Conservation (phyloP, 139 green algal genomes). For the Picochlorum sp. region DNA sequence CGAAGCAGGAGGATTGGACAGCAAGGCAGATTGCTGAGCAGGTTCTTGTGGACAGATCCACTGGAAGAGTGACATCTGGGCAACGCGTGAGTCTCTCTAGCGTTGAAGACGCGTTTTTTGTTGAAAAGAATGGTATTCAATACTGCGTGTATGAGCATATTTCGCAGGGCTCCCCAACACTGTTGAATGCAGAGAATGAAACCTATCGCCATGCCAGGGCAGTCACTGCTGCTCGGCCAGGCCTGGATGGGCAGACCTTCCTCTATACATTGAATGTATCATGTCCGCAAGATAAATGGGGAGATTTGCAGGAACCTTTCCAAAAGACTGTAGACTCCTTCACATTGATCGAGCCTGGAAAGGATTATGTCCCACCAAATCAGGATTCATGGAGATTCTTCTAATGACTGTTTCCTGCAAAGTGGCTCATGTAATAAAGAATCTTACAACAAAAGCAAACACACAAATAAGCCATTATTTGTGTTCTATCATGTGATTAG, state of each 20-base stretch:
- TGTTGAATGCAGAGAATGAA: slow-evolving; percentile 37
- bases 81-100: slow-evolving; percentile 66
- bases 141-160: slow-evolving; percentile 80
- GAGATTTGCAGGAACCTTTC: slow-evolving; percentile 15
- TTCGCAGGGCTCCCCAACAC: slow-evolving; percentile 63
- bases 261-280: slow-evolving; percentile 77
- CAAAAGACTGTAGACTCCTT: slow-evolving; percentile 39
- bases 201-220: slow-evolving; percentile 67
- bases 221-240: slow-evolving; percentile 45
- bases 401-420: slow-evolving; percentile 15
- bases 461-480: background rate
- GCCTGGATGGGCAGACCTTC: slow-evolving; percentile 47
- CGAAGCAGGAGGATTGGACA: slow-evolving; percentile 40
- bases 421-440: background rate
- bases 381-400: slow-evolving; percentile 72
- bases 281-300: slow-evolving; percentile 53
- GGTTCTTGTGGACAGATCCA: slow-evolving; percentile 77
- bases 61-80: slow-evolving; percentile 54
- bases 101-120: slow-evolving; percentile 44
- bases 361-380: slow-evolving; percentile 60
- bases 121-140: slow-evolving; percentile 27
- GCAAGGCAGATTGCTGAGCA: slow-evolving; percentile 61
- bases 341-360: slow-evolving; percentile 12
- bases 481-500: background rate
- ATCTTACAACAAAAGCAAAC: background rate